Base-by-base conservation (phyloP, 805 yeast species). In the Lipomyces oligophaga region DNA sequence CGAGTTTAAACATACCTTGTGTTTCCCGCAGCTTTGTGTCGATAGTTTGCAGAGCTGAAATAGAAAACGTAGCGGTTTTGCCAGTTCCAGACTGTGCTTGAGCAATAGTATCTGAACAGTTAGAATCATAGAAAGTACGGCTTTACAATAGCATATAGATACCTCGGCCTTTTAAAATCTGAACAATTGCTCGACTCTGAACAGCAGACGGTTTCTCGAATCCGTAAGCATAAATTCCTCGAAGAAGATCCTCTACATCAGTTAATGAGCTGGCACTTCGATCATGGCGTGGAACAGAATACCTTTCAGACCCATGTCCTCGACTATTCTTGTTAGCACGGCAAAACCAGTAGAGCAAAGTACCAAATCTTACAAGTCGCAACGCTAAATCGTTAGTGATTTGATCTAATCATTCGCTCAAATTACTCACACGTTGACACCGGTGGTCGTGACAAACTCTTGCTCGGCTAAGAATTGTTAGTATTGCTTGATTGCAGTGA, bases 1-100 rank as follows among this genome's bases (percentile, higher is more conserved):
- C 22, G 15, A 5, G n/a, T 22, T 10, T 13, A 2, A n/a, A 22
- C 39, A 6, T 13, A 49, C 54, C 55, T 43, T 57, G 60, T 13
- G 58, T 43, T 16, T 54, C 55, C 11, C 58, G 58, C 15, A 57
- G 35, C 34, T 46, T 48, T 18, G 58, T 54, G n/a, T 16, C 3
- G 25, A 21, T 5, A 30, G 7, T 31, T 5, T 22, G 5, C 42
- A 35, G 19, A 65, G 68, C 62, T 76, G 76, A 37, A 77, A 64
- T 63, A 73, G 86, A 74, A 69, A 80, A 84, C 19, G 94, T 84
- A 47, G 94, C 94, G n/a, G 94, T 84, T 69, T 84, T 84, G 66
- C 94, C 94, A 24, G 94, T 84, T 65, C 94, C 94, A 27, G 90
- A 83, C 70, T 84, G 94, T 42, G 93, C 90, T 68, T 84, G 94